phyloP scores from a whole-genome alignment of 2,329 filamentous ascomycete genomes.

The Coniella vitis region DNA sequence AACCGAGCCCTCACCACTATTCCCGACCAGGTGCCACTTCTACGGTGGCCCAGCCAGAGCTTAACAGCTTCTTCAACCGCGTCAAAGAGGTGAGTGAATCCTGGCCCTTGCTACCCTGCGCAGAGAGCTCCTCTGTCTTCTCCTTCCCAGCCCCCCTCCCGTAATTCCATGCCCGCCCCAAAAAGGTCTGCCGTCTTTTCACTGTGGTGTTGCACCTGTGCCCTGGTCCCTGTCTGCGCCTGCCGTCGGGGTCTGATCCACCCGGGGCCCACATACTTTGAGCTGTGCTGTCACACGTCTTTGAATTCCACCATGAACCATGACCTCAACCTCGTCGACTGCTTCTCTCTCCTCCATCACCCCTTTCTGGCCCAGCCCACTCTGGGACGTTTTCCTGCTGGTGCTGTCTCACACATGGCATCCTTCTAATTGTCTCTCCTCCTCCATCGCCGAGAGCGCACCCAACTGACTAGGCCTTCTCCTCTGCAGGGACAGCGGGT shows the following conservation, averaged over 20 bases:
- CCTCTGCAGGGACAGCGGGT: slow-evolving; percentile 25
- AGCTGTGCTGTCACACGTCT: slow-evolving; percentile 13
- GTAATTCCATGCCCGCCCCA: no score
- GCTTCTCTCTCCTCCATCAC: neutral
- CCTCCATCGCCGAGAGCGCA: slow-evolving; percentile 14
- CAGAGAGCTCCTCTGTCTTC: slow-evolving; percentile 2
- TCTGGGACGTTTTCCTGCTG: no score
- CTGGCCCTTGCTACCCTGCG: neutral
- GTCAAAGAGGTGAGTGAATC: slow-evolving; percentile 26
- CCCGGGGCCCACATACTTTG: slow-evolving; percentile 11
- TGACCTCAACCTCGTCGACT: slow-evolving; percentile 5
- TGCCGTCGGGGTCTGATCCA: slow-evolving; percentile 7
- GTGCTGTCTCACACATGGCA: neutral
- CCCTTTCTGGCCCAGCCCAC: neutral
- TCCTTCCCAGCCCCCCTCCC: no score
- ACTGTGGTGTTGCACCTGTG: no score
- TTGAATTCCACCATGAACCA: slow-evolving; percentile 9
- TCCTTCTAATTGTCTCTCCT: neutral
- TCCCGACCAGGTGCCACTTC: slow-evolving; percentile 17
- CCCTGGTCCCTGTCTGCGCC: slow-evolving; percentile 10
- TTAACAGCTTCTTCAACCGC: slow-evolving; percentile 15
- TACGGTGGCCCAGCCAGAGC: slow-evolving; percentile 6
- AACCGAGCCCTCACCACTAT: slow-evolving; percentile 23
- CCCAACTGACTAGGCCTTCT: neutral
- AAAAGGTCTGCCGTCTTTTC: no score